Conservation (phyloP, 257 asterid genomes). For the Dorcoceras hygrometricum region DNA sequence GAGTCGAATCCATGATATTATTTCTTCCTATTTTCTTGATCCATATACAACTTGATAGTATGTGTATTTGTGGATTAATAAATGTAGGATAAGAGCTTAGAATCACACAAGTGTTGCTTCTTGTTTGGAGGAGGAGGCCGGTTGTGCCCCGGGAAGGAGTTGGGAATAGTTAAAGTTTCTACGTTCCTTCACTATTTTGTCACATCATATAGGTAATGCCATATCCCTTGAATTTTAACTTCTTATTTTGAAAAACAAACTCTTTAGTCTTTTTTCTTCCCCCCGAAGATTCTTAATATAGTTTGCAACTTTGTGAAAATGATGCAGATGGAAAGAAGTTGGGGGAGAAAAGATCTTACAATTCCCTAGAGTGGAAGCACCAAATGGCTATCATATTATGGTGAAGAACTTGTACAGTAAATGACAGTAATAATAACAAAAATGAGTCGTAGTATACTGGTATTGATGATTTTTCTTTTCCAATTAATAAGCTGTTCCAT, state of each 20-base stretch:
- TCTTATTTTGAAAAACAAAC: no score
- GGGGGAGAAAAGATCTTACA: conserved; percentile 46
- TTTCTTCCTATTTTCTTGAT: not conserved
- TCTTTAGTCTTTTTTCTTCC: no score
- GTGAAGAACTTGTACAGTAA: conserved; percentile 33
- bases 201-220: conserved; percentile 48
- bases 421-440: no score
- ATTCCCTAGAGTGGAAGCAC: conserved; percentile 84
- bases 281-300: no score
- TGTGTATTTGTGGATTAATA: not conserved
- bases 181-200: conserved; percentile 66
- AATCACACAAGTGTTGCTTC: conserved; percentile 43
- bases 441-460: no score
- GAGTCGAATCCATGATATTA: conserved; percentile 23
- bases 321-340: conserved; percentile 72
- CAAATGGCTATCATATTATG: conserved; percentile 57
- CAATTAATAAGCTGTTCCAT: no score
- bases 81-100: conserved; percentile 49
- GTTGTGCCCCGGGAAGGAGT: conserved; percentile 72
- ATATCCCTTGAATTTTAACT: not conserved
- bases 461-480: no score
- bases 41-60: not conserved
- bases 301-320: not conserved
- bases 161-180: conserved; percentile 52
- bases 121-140: conserved; percentile 63